Conservation (phyloP, 805 yeast genomes). For the Metschnikowia chrysomelidarum region DNA sequence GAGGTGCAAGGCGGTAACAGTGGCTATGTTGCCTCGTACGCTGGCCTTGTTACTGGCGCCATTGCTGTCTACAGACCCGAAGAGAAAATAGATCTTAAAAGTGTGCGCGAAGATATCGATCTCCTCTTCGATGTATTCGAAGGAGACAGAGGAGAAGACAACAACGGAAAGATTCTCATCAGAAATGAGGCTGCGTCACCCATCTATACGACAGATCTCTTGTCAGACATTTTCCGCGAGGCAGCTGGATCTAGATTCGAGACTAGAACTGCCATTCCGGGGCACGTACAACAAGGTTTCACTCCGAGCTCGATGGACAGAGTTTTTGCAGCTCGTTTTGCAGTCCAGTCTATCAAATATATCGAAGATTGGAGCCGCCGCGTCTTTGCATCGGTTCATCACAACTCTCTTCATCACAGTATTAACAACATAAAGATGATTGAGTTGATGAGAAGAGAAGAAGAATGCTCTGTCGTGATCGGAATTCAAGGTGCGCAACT, state of each 20-base stretch:
- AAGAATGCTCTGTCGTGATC: constrained; percentile 52
- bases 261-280: constrained; percentile 93
- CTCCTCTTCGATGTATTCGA: constrained; percentile 66
- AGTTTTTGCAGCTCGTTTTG: constrained; percentile 83
- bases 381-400: constrained; percentile 17
- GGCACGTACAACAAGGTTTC: constrained; percentile 98
- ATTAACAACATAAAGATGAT: constrained; percentile 22
- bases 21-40: constrained; percentile 87
- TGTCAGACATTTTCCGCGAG: constrained; percentile 80
- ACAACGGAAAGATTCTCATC: constrained; percentile 82
- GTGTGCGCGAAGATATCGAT: constrained; percentile 21
- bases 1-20: constrained; percentile 98
- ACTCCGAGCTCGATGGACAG: constrained; percentile 94
- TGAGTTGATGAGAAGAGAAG: constrained; percentile 18
- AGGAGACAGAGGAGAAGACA: constrained; percentile 71
- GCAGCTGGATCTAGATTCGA: constrained; percentile 78
- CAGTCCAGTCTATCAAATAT: constrained; percentile 85
- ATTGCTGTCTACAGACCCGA: constrained; percentile 90
- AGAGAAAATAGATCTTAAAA: constrained; percentile 58
- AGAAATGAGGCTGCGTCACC: constrained; percentile 82
- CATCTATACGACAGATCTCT: constrained; percentile 75
- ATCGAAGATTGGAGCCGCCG: constrained; percentile 50
- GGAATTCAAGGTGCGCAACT: constrained; percentile 70
- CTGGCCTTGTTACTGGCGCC: constrained; percentile 87
- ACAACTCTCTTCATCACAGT: constrained; percentile 18